Percentiles rank a stretch among this genome's conserved stretches.
These are phyloP conservation scores for Phellopilus nigrolimitatus DNA, from an alignment of 1,284 basidiomycete species.

Conservation along the genomic window DNA sequence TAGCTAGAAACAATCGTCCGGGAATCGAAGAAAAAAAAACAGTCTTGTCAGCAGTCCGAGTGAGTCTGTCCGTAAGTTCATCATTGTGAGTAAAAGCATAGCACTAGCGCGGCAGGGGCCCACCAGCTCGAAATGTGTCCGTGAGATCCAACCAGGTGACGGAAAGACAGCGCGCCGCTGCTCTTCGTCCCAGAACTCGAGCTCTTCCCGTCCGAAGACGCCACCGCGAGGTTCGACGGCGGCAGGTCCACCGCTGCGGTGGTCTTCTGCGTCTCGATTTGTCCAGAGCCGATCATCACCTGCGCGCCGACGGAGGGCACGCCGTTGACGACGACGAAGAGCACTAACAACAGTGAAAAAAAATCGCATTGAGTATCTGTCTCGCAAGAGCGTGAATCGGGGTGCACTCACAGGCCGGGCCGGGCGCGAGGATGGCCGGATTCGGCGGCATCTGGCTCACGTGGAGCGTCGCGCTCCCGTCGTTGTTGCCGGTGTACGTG, in stretches of 20 bases:
- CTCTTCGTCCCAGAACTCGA: not conserved
- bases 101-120: not conserved
- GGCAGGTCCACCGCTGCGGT: conserved; percentile 35
- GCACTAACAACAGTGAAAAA: conserved; percentile 30
- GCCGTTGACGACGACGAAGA: conserved; percentile 79
- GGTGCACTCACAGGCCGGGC: conserved; percentile 59
- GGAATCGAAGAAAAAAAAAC: not conserved
- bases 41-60: no score
- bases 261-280: conserved; percentile 55
- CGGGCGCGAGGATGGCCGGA: conserved; percentile 71
- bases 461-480: conserved; percentile 68
- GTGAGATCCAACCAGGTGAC: not conserved
- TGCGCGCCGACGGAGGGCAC: conserved; percentile 69
- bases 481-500: conserved; percentile 63
- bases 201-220: not conserved
- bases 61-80: not conserved
- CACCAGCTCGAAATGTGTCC: not conserved
- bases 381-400: not conserved
- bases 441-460: conserved; percentile 78
- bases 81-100: not conserved
- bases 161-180: not conserved
- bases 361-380: not conserved
- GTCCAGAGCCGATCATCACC: conserved; percentile 76
- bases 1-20: no score
- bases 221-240: conserved; percentile 23